phyloP scores from a whole-genome alignment of 805 yeast species.

The Torulaspora maleeae region DNA sequence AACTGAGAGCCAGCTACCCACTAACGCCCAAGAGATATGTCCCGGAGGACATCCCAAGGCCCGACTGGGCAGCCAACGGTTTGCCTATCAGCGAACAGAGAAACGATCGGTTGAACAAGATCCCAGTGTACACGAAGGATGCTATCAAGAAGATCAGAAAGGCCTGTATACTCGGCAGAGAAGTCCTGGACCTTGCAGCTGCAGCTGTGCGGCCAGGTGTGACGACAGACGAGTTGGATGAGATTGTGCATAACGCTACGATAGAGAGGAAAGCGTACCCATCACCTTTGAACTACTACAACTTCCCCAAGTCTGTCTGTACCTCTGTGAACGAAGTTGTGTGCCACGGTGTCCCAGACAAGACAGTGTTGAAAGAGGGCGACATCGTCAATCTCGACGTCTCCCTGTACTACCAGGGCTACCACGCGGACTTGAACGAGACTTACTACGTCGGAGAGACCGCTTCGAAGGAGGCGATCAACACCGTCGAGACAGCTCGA shows the following conservation, averaged over 20 bases:
- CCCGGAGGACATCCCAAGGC: conserved; percentile 64
- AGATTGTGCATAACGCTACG: conserved; percentile 80
- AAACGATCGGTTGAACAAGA: conserved; percentile 62
- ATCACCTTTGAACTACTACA: conserved; percentile 89
- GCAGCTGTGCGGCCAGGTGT: conserved; percentile 79
- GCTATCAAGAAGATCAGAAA: conserved; percentile 70
- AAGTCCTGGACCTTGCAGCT: conserved; percentile 85
- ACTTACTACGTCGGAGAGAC: conserved; percentile 95
- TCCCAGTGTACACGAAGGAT: conserved; percentile 58
- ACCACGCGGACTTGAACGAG: conserved; percentile 92
- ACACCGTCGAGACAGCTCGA: conserved; percentile 87
- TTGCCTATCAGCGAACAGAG: conserved; percentile 72
- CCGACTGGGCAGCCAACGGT: conserved; percentile 84
- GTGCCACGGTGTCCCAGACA: conserved; percentile 97
- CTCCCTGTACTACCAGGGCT: conserved; percentile 77
- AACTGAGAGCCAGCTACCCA: conserved; percentile 75
- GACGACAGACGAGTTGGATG: conserved; percentile 90
- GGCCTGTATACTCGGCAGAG: conserved; percentile 75
- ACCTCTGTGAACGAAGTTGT: conserved; percentile 92
- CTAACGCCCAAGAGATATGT: conserved; percentile 64
- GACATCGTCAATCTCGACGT: conserved; percentile 92
- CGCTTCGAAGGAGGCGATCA: conserved; percentile 71
- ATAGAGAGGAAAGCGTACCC: conserved; percentile 88
- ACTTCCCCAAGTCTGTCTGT: conserved; percentile 88
- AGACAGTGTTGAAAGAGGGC: conserved; percentile 81